Conservation (phyloP, 441 rosid genomes). For the Gossypium schwendimanii region DNA sequence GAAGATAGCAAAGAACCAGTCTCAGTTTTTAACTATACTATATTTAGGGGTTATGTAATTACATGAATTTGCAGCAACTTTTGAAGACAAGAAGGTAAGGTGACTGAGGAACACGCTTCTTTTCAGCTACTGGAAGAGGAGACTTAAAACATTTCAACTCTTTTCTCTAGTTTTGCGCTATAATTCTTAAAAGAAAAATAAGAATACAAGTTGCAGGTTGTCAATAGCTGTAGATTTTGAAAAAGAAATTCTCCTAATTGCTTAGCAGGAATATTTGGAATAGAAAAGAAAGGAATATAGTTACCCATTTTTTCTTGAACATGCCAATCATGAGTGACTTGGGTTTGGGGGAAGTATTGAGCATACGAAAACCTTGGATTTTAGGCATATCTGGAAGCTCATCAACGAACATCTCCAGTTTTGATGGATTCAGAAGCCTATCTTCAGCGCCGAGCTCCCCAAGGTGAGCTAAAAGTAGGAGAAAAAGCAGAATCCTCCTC, state of each 20-base stretch:
- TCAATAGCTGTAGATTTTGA: not conserved
- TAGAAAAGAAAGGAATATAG: not conserved
- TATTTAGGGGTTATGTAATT: not conserved
- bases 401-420: constrained; percentile 72
- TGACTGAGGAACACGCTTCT: not conserved
- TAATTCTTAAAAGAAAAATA: not conserved
- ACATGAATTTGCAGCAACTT: not conserved
- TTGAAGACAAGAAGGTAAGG: not conserved
- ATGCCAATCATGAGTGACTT: constrained; percentile 67
- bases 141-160: not conserved
- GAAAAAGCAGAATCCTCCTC: not conserved
- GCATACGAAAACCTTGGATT: constrained; percentile 40
- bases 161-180: not conserved
- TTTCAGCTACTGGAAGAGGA: not conserved
- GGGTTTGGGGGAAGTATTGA: constrained; percentile 33
- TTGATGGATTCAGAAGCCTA: constrained; percentile 24
- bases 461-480: not conserved
- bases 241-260: not conserved
- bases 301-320: constrained; percentile 70
- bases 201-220: not conserved
- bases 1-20: not conserved
- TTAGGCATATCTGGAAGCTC: constrained; percentile 71
- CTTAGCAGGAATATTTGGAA: not conserved
- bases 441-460: constrained; percentile 15
- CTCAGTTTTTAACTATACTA: not conserved